Conservation (phyloP, 2,329 filamentous ascomycete species). For the Colletotrichum spaethianum region DNA sequence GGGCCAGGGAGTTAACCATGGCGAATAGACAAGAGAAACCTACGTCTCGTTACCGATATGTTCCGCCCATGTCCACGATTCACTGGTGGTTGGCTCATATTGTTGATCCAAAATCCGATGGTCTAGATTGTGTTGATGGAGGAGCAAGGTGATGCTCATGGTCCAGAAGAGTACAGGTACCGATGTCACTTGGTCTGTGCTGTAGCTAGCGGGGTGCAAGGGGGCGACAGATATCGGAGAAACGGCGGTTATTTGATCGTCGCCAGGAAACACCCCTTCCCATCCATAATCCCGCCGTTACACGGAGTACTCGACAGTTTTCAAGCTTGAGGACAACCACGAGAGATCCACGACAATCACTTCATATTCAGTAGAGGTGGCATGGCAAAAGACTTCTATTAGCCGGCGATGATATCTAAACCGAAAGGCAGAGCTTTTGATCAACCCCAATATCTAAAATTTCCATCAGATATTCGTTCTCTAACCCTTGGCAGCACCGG, state of each 20-base stretch:
- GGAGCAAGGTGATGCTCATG: not conserved
- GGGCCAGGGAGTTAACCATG: no score
- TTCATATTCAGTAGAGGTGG: not conserved
- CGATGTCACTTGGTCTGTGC: slow-evolving; percentile 16
- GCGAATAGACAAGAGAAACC: not conserved
- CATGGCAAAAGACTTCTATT: slow-evolving; percentile 33
- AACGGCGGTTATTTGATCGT: not conserved
- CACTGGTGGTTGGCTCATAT: slow-evolving; percentile 29
- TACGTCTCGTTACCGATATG: slow-evolving; percentile 39
- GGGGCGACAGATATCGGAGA: not conserved
- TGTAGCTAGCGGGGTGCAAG: not conserved
- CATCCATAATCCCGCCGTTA: not conserved
- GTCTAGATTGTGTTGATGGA: slow-evolving; percentile 3
- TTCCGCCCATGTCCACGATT: slow-evolving; percentile 38
- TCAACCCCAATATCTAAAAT: slow-evolving; percentile 39
- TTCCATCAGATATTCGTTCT: slow-evolving; percentile 40
- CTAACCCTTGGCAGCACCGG: slow-evolving; percentile 83
- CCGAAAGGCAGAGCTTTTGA: slow-evolving; percentile 42
- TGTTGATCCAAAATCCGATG: not conserved
- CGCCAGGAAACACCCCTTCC: no score
- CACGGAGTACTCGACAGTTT: not conserved
- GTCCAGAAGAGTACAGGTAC: not conserved
- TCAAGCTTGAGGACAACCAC: not conserved
- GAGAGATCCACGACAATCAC: not conserved
- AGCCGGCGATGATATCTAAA: slow-evolving; percentile 40